Percentiles rank a stretch among this genome's conserved stretches.
These are phyloP conservation scores for Penicillium nucicola DNA, from an alignment of 495 filamentous ascomycete species.

Conservation along the genomic window DNA sequence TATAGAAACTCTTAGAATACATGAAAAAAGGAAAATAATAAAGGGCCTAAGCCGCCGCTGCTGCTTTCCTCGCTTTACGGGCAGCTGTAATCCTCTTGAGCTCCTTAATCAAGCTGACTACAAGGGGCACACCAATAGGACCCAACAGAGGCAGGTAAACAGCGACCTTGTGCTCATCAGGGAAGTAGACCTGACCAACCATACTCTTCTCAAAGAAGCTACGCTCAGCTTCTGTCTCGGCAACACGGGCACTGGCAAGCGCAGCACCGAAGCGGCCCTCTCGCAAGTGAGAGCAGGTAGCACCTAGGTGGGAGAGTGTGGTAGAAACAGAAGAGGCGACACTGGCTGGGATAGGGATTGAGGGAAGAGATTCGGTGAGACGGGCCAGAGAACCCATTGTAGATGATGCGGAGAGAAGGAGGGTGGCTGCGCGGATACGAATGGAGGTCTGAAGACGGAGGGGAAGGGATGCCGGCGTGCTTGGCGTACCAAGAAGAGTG, in stretches of 20 bases:
- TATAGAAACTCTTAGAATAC: constrained; percentile 5
- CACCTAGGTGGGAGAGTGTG: constrained; percentile 71
- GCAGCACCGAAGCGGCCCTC: constrained; percentile 63
- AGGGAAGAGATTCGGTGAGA: constrained; percentile 77
- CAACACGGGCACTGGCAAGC: constrained; percentile 74
- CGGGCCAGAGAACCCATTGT: constrained; percentile 91
- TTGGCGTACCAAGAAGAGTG: constrained; percentile 81
- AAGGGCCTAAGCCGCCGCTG: background rate
- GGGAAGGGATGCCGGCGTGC: constrained; percentile 73
- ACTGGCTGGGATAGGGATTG: constrained; percentile 82
- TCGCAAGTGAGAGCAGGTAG: constrained; percentile 70
- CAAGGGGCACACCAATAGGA: constrained; percentile 83
- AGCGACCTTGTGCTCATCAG: constrained; percentile 97
- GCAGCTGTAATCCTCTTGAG: constrained; percentile 49
- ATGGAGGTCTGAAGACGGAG: constrained; percentile 80
- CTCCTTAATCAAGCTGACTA: constrained; percentile 82
- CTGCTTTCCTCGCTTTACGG: constrained; percentile 30
- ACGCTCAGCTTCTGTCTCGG: constrained; percentile 84
- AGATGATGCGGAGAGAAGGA: constrained; percentile 85
- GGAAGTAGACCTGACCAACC: constrained; percentile 97
- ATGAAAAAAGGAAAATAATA: background rate
- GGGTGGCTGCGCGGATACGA: constrained; percentile 78
- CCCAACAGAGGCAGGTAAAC: constrained; percentile 92
- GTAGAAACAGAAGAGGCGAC: constrained; percentile 82
- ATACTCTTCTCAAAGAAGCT: constrained; percentile 99